These are phyloP conservation scores for Pythium oligandrum DNA, from an alignment of 352 stramenopile species.

Conservation along the genomic window DNA sequence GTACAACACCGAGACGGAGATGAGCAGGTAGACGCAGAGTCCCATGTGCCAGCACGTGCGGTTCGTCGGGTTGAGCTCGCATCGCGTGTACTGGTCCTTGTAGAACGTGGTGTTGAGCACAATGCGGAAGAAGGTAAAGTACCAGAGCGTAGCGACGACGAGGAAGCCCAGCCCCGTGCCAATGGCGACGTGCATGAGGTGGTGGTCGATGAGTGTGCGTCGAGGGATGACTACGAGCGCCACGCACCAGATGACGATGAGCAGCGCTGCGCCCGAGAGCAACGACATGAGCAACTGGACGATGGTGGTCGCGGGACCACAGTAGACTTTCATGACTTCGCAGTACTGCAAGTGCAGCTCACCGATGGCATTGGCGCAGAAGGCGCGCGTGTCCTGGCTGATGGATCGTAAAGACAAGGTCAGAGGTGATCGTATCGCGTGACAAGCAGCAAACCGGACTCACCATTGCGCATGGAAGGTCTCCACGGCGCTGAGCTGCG, in stretches of 20 bases:
- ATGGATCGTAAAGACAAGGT: no score
- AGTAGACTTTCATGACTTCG: slow-evolving; percentile 68
- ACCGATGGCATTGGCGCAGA: slow-evolving; percentile 45
- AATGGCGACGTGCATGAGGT: slow-evolving; percentile 70
- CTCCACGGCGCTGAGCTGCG: slow-evolving; percentile 49
- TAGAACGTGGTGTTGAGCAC: slow-evolving; percentile 75
- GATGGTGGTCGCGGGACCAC: slow-evolving; percentile 44
- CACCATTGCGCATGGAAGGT: slow-evolving; percentile 64
- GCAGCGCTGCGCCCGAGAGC: slow-evolving; percentile 38
- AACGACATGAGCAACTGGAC: slow-evolving; percentile 55
- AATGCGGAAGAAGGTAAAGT: slow-evolving; percentile 55
- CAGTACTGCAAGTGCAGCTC: slow-evolving; percentile 77
- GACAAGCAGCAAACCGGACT: background rate
- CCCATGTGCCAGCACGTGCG: slow-evolving; percentile 77
- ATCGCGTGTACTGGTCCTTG: slow-evolving; percentile 75
- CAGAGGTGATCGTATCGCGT: background rate
- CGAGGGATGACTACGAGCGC: slow-evolving; percentile 43
- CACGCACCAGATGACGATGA: slow-evolving; percentile 45
- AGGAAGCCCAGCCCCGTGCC: slow-evolving; percentile 47
- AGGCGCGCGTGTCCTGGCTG: slow-evolving; percentile 29
- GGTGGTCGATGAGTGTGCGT: slow-evolving; percentile 61
- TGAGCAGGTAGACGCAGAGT: slow-evolving; percentile 47
- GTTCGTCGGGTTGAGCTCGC: slow-evolving; percentile 41
- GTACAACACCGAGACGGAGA: slow-evolving; percentile 51
- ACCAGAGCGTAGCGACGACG: slow-evolving; percentile 49